Conservation (phyloP, 2,329 filamentous ascomycete species). For the Chaetomium globosum region DNA sequence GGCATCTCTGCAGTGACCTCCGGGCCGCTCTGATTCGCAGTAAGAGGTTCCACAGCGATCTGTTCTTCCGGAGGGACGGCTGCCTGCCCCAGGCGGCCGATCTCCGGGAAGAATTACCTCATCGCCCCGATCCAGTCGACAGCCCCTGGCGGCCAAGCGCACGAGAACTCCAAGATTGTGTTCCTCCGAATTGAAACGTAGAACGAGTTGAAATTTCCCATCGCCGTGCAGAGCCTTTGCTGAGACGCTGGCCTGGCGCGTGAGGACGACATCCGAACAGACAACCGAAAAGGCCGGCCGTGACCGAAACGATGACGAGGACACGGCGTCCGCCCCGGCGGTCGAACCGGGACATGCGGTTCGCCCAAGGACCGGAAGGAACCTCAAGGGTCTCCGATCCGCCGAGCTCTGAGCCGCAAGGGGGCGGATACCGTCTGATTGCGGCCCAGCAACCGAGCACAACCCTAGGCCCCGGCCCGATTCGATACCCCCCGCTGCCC, state of each 20-base stretch:
- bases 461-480: neutral
- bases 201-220: neutral
- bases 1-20: conserved; percentile 26
- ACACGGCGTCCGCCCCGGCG: conserved; percentile 15
- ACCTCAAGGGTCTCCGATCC: neutral
- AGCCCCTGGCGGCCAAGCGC: neutral
- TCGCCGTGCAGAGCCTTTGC: neutral
- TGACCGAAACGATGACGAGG: conserved; percentile 17
- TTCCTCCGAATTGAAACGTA: neutral
- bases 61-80: conserved; percentile 21
- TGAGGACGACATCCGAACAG: neutral
- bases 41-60: conserved; percentile 28
- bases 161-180: neutral
- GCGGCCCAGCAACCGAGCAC: conserved; percentile 13
- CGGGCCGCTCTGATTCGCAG: conserved; percentile 32
- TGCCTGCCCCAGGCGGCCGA: conserved; percentile 19
- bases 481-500: conserved; percentile 4
- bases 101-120: conserved; percentile 25
- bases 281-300: neutral
- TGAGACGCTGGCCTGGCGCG: neutral
- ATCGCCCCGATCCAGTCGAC: conserved; percentile 13
- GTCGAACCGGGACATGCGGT: conserved; percentile 9
- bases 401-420: neutral
- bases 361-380: neutral
- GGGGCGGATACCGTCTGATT: conserved; percentile 12